These are phyloP conservation scores for Geosmithia morbida DNA, from an alignment of 2,329 filamentous ascomycete genomes.

Conservation along the genomic window DNA sequence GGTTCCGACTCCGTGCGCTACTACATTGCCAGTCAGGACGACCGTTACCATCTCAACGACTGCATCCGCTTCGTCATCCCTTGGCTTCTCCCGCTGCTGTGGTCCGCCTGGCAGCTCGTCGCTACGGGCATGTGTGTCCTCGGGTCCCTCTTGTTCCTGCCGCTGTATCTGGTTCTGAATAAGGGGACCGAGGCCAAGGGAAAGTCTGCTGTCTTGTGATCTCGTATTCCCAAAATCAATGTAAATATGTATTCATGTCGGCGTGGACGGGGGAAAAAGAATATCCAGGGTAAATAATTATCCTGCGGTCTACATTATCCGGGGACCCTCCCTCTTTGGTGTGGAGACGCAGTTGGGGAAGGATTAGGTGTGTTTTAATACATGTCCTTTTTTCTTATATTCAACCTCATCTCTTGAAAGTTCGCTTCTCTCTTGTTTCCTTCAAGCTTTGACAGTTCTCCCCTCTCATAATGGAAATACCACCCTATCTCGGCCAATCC, in stretches of 20 bases:
- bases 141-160: conserved; percentile 29
- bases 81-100: conserved; percentile 39
- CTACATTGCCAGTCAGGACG: conserved; percentile 64
- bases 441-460: too few relatives aligned
- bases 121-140: conserved; percentile 51
- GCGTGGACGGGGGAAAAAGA: too few relatives aligned
- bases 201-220: background rate
- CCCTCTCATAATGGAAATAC: background rate
- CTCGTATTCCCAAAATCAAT: too few relatives aligned
- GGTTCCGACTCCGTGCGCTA: conserved; percentile 27
- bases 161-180: conserved; percentile 18
- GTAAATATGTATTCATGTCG: too few relatives aligned
- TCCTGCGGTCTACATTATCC: too few relatives aligned
- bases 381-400: too few relatives aligned
- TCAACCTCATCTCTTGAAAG: too few relatives aligned
- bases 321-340: too few relatives aligned
- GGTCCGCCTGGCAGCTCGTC: conserved; percentile 44
- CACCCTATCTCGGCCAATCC: conserved; percentile 1
- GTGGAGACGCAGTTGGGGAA: too few relatives aligned
- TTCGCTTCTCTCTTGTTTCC: too few relatives aligned
- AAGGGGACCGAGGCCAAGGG: background rate
- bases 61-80: conserved; percentile 59
- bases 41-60: conserved; percentile 67
- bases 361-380: too few relatives aligned
- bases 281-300: too few relatives aligned